Conservation (phyloP, 495 filamentous ascomycete genomes). For the Penicillium longicatenatum region DNA sequence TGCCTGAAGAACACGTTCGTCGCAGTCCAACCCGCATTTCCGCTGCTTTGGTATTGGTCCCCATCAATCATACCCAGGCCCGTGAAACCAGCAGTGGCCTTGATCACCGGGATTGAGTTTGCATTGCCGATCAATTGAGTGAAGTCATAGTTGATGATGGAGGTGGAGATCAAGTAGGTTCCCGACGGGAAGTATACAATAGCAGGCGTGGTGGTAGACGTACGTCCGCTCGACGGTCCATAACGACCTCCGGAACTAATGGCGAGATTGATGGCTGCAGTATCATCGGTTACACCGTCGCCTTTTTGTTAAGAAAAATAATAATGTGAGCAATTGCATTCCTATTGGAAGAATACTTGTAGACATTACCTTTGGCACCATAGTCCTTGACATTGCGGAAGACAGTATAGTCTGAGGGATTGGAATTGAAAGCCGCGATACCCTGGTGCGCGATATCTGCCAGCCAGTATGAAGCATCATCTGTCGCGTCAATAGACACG, state of each 20-base stretch:
- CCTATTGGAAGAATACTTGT: background rate
- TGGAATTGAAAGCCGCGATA: constrained; percentile 56
- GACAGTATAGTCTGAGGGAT: constrained; percentile 57
- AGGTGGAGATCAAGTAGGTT: constrained; percentile 58
- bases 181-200: constrained; percentile 67
- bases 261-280: constrained; percentile 62
- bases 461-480: constrained; percentile 62
- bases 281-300: constrained; percentile 69
- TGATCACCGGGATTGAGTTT: constrained; percentile 61
- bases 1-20: constrained; percentile 81
- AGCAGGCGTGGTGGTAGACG: constrained; percentile 56
- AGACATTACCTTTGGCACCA: constrained; percentile 53
- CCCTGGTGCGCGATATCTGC: constrained; percentile 66
- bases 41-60: constrained; percentile 56
- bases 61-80: constrained; percentile 70
- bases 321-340: constrained; percentile 11
- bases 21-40: constrained; percentile 50
- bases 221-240: constrained; percentile 45
- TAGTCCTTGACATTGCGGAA: constrained; percentile 82
- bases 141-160: constrained; percentile 61
- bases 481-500: constrained; percentile 10
- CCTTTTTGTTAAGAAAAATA: constrained; percentile 25
- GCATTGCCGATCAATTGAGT: constrained; percentile 72
- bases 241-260: constrained; percentile 57
- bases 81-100: constrained; percentile 63